phyloP scores from a whole-genome alignment of 176 grass and related monocot genomes.

The Aegilops umbellulata region DNA sequence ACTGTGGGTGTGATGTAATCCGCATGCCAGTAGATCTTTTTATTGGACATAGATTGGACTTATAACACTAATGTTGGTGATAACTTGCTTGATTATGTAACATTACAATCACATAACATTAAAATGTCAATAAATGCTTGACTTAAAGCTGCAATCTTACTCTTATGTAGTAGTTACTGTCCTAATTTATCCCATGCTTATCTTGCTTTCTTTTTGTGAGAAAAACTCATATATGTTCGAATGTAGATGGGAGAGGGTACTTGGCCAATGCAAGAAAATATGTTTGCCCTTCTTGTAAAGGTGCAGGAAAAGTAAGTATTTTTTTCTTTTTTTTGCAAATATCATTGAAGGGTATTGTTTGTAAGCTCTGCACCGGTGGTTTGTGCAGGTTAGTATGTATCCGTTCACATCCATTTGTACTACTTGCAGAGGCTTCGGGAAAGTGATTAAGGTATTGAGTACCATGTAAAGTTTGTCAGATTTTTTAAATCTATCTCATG shows the following conservation, averaged over 20 bases:
- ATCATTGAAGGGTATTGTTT: neutral
- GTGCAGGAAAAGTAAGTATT: slow-evolving; percentile 70
- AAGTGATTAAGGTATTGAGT: slow-evolving; percentile 86
- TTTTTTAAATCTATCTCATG: slow-evolving; percentile 26
- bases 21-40: neutral
- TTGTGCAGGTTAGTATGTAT: slow-evolving; percentile 71
- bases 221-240: slow-evolving; percentile 23
- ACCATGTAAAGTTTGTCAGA: neutral
- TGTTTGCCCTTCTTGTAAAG: slow-evolving; percentile 76
- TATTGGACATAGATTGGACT: neutral
- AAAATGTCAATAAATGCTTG: neutral
- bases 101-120: neutral
- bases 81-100: slow-evolving; percentile 17
- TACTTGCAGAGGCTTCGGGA: slow-evolving; percentile 77
- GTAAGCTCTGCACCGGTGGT: slow-evolving; percentile 9
- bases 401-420: slow-evolving; percentile 82
- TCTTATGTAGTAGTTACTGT: slow-evolving; percentile 9
- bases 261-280: slow-evolving; percentile 68
- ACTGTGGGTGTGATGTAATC: neutral
- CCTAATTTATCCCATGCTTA: slow-evolving; percentile 17
- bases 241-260: slow-evolving; percentile 84
- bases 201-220: slow-evolving; percentile 3
- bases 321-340: slow-evolving; percentile 28
- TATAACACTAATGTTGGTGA: neutral
- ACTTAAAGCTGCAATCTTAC: slow-evolving; percentile 13